phyloP scores from a whole-genome alignment of 768 basidiomycete genomes.

The Mycena metata region DNA sequence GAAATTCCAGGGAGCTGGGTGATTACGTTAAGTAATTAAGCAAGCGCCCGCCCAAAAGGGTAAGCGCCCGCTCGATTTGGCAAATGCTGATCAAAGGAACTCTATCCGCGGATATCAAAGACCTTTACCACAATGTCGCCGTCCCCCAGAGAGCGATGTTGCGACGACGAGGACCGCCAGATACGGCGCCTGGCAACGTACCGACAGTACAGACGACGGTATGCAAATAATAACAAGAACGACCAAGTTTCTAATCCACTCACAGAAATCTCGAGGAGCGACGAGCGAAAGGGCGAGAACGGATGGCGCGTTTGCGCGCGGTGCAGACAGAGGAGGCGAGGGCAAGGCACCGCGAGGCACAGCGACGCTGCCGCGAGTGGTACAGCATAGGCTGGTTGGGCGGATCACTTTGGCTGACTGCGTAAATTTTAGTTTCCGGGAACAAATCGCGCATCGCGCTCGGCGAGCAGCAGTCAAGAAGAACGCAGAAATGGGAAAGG shows the following conservation, averaged over 20 bases:
- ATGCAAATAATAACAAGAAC: too few species aligned
- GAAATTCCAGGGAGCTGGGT: too few species aligned
- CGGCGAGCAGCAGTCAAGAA: not conserved
- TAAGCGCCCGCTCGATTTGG: too few species aligned
- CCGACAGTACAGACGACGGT: not conserved
- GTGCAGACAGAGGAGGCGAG: too few species aligned
- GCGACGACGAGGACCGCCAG: not conserved
- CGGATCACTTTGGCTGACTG: too few species aligned
- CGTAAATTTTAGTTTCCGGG: too few species aligned
- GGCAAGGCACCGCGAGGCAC: not conserved
- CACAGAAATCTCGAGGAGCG: not conserved
- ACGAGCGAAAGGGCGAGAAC: not conserved
- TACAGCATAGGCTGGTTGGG: too few species aligned
- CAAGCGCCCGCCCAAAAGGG: too few species aligned
- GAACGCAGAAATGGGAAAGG: not conserved
- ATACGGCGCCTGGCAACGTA: not conserved
- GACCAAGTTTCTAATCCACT: too few species aligned
- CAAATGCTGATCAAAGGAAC: too few species aligned
- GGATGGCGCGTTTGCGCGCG: not conserved
- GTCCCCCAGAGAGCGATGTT: not conserved
- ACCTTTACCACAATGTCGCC: too few species aligned
- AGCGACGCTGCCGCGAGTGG: not conserved
- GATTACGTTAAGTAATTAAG: too few species aligned
- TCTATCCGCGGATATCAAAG: not conserved
- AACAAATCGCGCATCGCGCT: constrained; percentile 12